Base-by-base conservation (phyloP, 345 rosid genomes). In the Eucalyptus cloeziana region DNA sequence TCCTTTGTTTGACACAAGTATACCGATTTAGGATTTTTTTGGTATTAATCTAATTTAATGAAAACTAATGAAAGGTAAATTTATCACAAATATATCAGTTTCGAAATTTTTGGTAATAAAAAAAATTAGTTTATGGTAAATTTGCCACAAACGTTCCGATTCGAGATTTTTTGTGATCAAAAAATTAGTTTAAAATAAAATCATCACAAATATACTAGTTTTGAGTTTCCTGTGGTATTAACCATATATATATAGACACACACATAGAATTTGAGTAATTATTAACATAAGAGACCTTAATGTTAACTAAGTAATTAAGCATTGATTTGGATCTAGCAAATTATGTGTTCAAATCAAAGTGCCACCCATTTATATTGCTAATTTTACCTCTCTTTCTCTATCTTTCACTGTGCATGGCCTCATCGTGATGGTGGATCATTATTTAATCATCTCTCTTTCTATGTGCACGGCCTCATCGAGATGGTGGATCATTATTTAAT, bases 1-100 rank as follows among this genome's bases (percentile, higher is more conserved):
- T 0, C 62, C 13, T 56, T 1, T 24, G 0, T 56, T 56, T 56
- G 13, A 24, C 12, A 56, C 13, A 56, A 24, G 1, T 56, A 0
- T 56, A 56, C 30, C 6, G 8, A 54, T 21, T 54, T 54, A 0
- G 0, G 27, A 2, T 56, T 56, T 56, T 56, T 56, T 24, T 24
- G 13, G 13, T 25, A 56, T 56, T 56, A 24, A 56, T 24, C 0
- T 21, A 52, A 52, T 52, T 52, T 19, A 19, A 52, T 52, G 5
- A 52, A 52, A 52, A 52, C 10, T 52, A 52, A 21, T 52, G 10
- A 52, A 19, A 52, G 0, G 25, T 52, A 3, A 7, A 52, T 52
- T 52, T 8, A 52, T 52, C 24, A 19, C 24, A 19, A 52, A 52
- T 52, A 0, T 21, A 19, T 52, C 2, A 19, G 10, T 52, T 52